These are phyloP conservation scores for Fusarium chlamydosporum DNA, from an alignment of 2,329 filamentous ascomycete species.

Conservation along the genomic window DNA sequence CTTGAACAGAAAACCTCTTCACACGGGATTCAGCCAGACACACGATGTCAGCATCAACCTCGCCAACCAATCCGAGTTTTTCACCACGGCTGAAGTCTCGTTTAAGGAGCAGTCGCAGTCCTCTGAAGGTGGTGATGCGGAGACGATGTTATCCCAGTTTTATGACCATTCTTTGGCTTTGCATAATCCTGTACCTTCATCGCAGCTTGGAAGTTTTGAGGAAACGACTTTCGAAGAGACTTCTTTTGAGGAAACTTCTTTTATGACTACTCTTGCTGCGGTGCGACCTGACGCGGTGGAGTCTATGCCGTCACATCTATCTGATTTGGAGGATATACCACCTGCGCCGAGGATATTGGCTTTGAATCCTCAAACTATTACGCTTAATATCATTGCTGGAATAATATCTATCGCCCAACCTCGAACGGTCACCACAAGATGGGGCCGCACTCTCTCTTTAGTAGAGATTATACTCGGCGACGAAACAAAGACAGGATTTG, in stretches of 20 bases:
- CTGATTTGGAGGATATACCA: constrained; percentile 78
- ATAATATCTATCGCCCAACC: constrained; percentile 79
- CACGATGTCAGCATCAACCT: constrained; percentile 57
- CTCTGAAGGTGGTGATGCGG: constrained; percentile 53
- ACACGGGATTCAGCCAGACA: constrained; percentile 67
- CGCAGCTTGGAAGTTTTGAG: constrained; percentile 63
- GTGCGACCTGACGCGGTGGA: constrained; percentile 43
- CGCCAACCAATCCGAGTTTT: constrained; percentile 60
- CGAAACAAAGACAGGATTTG: constrained; percentile 85
- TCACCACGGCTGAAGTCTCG: constrained; percentile 62
- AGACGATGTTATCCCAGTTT: constrained; percentile 71
- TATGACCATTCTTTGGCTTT: constrained; percentile 82
- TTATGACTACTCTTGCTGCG: constrained; percentile 57
- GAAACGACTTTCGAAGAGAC: constrained; percentile 48
- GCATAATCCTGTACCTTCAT: constrained; percentile 76
- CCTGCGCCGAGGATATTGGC: constrained; percentile 73
- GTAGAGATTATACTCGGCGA: constrained; percentile 87
- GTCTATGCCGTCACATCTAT: constrained; percentile 54
- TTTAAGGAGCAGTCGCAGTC: constrained; percentile 46
- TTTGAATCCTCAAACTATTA: constrained; percentile 84
- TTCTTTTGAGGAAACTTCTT: constrained; percentile 52
- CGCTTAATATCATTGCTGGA: constrained; percentile 84
- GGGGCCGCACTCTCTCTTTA: constrained; percentile 73
- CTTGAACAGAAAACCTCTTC: constrained; percentile 61
- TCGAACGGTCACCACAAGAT: constrained; percentile 76